phyloP scores from a whole-genome alignment of 257 asterid species.

The Solanum lycopersicoides region DNA sequence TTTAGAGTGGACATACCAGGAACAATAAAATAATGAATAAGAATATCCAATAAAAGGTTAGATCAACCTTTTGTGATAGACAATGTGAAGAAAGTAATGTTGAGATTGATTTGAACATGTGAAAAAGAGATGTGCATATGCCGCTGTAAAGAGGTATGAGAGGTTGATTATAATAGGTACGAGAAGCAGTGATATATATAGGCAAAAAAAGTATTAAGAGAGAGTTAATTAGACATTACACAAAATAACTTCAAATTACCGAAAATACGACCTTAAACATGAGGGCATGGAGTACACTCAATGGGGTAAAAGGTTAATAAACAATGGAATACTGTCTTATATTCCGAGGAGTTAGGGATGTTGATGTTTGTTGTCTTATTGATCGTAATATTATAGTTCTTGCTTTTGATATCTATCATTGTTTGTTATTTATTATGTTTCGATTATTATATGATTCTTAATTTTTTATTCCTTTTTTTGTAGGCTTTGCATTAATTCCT shows the following conservation, averaged over 20 bases:
- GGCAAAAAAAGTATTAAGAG: background rate
- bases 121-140: too few species aligned
- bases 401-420: background rate
- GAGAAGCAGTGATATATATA: too few species aligned
- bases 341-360: background rate
- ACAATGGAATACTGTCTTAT: background rate
- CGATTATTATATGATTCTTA: too few species aligned
- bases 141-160: background rate
- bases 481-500: too few species aligned
- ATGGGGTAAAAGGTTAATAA: background rate
- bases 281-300: background rate
- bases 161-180: background rate
- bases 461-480: too few species aligned
- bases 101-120: background rate
- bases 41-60: background rate
- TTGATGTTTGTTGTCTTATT: background rate
- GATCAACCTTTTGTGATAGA: background rate
- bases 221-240: background rate
- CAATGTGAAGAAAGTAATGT: background rate
- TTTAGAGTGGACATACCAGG: background rate
- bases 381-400: too few species aligned
- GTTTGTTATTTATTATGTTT: background rate
- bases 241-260: background rate
- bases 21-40: too few species aligned
- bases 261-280: too few species aligned